A percentile compares a stretch with the other conserved stretches of the same genome.
Evolutionary conservation across 1,284 basidiomycete genomes (phyloP).

Genomic region (Phenoliferia sp.): DNA sequence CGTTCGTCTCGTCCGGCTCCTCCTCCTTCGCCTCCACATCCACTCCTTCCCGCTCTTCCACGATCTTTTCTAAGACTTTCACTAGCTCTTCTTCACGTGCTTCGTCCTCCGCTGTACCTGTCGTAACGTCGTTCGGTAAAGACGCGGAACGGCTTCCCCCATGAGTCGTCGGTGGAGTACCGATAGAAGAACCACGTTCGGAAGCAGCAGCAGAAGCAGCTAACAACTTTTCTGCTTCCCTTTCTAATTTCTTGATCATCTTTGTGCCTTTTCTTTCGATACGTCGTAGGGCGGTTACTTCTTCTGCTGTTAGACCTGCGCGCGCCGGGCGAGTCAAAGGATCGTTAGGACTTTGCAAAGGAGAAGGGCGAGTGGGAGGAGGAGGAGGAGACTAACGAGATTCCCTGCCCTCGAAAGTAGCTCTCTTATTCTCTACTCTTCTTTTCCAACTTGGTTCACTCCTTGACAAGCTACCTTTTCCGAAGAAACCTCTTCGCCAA

Average conservation of each 20-base stretch:
- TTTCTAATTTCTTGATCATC: conserved; percentile 54
- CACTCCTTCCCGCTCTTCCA: conserved; percentile 40
- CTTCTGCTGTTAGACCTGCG: conserved; percentile 71
- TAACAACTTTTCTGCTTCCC: conserved; percentile 64
- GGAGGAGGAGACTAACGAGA: conserved; percentile 44
- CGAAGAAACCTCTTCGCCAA: conserved; percentile 92
- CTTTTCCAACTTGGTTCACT: conserved; percentile 89
- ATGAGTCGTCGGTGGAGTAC: background rate
- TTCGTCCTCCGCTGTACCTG: too few relatives aligned
- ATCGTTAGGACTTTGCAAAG: background rate
- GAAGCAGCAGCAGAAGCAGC: conserved; percentile 70
- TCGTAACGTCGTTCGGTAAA: background rate
- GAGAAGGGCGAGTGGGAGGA: too few relatives aligned
- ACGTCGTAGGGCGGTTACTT: conserved; percentile 76
- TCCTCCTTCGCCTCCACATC: conserved; percentile 18
- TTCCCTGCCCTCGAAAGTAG: conserved; percentile 51
- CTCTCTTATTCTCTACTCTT: conserved; percentile 57
- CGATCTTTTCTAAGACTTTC: conserved; percentile 1
- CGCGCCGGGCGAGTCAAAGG: background rate
- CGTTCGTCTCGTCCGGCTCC: conserved; percentile 43
- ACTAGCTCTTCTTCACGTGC: conserved; percentile 2
- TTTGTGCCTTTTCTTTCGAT: conserved; percentile 86
- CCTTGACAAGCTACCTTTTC: conserved; percentile 87
- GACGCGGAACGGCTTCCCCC: too few relatives aligned
- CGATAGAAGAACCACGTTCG: background rate